Percentiles rank a stretch among this genome's conserved stretches.
These are phyloP conservation scores for Blastosporella zonata DNA, from an alignment of 1,284 basidiomycete genomes.

Conservation along the genomic window DNA sequence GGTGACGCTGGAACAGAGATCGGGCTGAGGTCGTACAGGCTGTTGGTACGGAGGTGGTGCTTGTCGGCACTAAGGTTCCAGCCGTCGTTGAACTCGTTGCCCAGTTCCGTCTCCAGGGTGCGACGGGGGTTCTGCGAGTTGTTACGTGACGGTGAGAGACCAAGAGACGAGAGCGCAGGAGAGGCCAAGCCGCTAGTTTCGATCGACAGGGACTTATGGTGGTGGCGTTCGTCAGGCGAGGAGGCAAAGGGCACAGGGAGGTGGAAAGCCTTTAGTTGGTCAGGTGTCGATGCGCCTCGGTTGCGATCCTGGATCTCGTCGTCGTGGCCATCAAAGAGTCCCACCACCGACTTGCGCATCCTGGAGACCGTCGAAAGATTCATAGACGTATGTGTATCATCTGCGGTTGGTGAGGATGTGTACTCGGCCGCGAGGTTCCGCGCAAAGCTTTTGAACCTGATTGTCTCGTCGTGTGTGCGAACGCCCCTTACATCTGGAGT, in stretches of 20 bases:
- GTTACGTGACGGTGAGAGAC: conserved; percentile 26
- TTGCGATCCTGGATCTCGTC: conserved; percentile 14
- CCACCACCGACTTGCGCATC: conserved; percentile 60
- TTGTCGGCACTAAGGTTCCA: conserved; percentile 38
- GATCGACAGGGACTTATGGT: conserved; percentile 24
- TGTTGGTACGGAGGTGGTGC: conserved; percentile 46
- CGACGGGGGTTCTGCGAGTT: conserved; percentile 27
- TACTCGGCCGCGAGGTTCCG: conserved; percentile 30
- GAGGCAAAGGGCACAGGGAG: conserved; percentile 24
- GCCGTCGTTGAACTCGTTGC: conserved; percentile 47
- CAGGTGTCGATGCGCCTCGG: conserved; percentile 15
- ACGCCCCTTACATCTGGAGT: conserved; percentile 23
- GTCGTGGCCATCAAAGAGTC: conserved; percentile 50
- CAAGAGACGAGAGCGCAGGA: conserved; percentile 34
- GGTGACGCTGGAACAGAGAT: conserved; percentile 37
- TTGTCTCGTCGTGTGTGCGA: conserved; percentile 28
- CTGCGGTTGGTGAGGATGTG: conserved; percentile 19
- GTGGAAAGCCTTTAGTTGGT: conserved; percentile 15
- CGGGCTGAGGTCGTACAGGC: conserved; percentile 47
- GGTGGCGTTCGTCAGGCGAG: conserved; percentile 19
- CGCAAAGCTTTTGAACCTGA: conserved; percentile 39
- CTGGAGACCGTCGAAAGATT: conserved; percentile 19
- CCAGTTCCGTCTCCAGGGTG: conserved; percentile 61
- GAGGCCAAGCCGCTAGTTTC: conserved; percentile 24
- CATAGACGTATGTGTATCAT: conserved; percentile 11